A percentile compares a stretch with the other conserved stretches of the same genome.
Conservation (phyloP, 352 stramenopile genomes). For the Peronospora farinosa region DNA sequence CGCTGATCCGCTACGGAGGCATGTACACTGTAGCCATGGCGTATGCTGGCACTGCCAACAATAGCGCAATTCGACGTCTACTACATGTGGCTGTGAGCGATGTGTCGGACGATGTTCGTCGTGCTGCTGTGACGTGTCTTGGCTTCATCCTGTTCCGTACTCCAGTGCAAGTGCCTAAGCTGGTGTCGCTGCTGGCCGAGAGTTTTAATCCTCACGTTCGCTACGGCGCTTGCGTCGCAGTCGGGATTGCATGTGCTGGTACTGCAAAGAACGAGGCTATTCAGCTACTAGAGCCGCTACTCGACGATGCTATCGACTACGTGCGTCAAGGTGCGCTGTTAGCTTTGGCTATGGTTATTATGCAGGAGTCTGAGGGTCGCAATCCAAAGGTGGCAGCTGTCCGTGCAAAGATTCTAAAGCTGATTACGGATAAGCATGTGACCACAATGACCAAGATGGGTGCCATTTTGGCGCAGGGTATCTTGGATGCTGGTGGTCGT, state of each 20-base stretch:
- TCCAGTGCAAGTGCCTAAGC: constrained; percentile 88
- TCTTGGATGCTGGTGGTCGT: constrained; percentile 95
- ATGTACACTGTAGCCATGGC: constrained; percentile 97
- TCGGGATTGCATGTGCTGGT: constrained; percentile 96
- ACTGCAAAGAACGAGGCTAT: constrained; percentile 96
- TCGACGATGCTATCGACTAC: constrained; percentile 98
- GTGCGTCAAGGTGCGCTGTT: constrained; percentile 97
- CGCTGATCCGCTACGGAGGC: constrained; percentile 95
- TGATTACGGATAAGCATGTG: constrained; percentile 96
- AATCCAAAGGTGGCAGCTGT: constrained; percentile 85
- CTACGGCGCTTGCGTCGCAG: constrained; percentile 97
- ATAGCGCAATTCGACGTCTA: constrained; percentile 93
- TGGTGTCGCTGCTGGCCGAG: constrained; percentile 94
- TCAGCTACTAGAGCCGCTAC: constrained; percentile 94
- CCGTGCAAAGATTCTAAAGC: constrained; percentile 81
- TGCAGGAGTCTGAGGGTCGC: constrained; percentile 92
- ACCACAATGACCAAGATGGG: constrained; percentile 99
- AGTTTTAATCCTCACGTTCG: constrained; percentile 99
- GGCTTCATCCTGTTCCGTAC: constrained; percentile 98
- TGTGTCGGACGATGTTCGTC: constrained; percentile 97
- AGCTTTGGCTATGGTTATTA: constrained; percentile 96
- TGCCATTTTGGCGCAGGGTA: constrained; percentile 94
- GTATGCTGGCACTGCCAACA: constrained; percentile 96
- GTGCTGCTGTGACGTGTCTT: constrained; percentile 94
- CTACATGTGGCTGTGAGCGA: constrained; percentile 98